phyloP scores from a whole-genome alignment of 2,329 filamentous ascomycete genomes.

The Colletotrichum trifolii region DNA sequence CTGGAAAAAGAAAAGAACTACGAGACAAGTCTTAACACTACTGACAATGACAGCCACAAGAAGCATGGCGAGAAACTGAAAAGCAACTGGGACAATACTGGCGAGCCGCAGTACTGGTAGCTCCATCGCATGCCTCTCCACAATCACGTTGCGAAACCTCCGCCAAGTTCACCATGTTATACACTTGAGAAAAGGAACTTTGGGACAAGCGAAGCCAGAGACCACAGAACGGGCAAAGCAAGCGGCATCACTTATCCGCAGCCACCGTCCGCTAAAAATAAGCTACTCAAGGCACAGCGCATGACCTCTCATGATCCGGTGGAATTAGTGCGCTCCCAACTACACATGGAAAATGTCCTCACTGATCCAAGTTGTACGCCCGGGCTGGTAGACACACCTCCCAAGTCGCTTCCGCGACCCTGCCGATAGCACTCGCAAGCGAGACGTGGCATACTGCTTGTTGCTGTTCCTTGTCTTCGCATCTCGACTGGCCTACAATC shows the following conservation, averaged over 20 bases:
- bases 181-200: constrained; percentile 24
- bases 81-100: background rate
- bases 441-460: too few relatives aligned
- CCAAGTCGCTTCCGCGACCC: too few relatives aligned
- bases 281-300: constrained; percentile 18
- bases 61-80: background rate
- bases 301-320: background rate
- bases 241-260: constrained; percentile 28
- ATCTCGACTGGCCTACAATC: background rate
- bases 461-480: too few relatives aligned
- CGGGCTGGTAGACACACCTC: too few relatives aligned
- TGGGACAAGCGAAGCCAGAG: background rate
- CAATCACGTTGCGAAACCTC: background rate
- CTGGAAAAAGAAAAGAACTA: too few relatives aligned
- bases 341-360: too few relatives aligned
- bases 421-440: too few relatives aligned
- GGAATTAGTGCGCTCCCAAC: constrained; percentile 14
- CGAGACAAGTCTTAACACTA: too few relatives aligned
- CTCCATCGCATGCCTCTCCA: too few relatives aligned
- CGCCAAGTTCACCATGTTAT: constrained; percentile 6
- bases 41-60: too few relatives aligned
- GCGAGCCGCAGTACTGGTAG: too few relatives aligned
- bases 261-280: constrained; percentile 29
- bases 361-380: too few relatives aligned
- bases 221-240: constrained; percentile 15